Evolutionary conservation across 441 rosid genomes (phyloP).

Genomic region (Brassica balearica): DNA sequence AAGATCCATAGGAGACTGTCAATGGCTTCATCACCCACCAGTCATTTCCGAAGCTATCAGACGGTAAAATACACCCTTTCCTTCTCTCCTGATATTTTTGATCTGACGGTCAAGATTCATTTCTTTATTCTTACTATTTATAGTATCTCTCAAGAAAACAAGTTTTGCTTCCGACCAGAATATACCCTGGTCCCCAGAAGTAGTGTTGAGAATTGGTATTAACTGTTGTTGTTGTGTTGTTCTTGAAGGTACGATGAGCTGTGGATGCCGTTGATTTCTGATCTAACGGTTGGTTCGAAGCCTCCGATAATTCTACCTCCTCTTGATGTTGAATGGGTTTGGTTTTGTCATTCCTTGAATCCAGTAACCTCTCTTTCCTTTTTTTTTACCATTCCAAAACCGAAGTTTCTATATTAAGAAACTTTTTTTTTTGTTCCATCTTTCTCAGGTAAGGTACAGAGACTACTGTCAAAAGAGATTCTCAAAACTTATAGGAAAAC

Average conservation of each 20-base stretch:
- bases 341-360: slow-evolving; percentile 92
- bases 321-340: slow-evolving; percentile 92
- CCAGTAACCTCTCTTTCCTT: slow-evolving; percentile 53
- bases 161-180: neutral
- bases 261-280: slow-evolving; percentile 94
- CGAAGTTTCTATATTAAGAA: neutral
- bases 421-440: neutral
- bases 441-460: slow-evolving; percentile 63
- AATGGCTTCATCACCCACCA: slow-evolving; percentile 69
- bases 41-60: slow-evolving; percentile 69
- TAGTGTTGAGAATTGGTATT: slow-evolving; percentile 12
- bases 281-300: slow-evolving; percentile 63
- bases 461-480: slow-evolving; percentile 74
- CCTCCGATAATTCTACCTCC: slow-evolving; percentile 85
- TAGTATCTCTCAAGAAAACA: neutral
- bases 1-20: slow-evolving; percentile 62
- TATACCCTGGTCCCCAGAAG: slow-evolving; percentile 10
- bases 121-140: slow-evolving; percentile 10
- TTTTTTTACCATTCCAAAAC: neutral
- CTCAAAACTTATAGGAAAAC: slow-evolving; percentile 77
- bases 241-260: slow-evolving; percentile 78
- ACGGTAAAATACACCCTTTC: slow-evolving; percentile 50
- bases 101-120: slow-evolving; percentile 30
- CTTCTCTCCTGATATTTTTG: slow-evolving; percentile 19
- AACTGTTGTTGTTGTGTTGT: slow-evolving; percentile 2